Evolutionary conservation across 495 filamentous ascomycete species (phyloP).

Genomic region (Hypoxylon fuscum): DNA sequence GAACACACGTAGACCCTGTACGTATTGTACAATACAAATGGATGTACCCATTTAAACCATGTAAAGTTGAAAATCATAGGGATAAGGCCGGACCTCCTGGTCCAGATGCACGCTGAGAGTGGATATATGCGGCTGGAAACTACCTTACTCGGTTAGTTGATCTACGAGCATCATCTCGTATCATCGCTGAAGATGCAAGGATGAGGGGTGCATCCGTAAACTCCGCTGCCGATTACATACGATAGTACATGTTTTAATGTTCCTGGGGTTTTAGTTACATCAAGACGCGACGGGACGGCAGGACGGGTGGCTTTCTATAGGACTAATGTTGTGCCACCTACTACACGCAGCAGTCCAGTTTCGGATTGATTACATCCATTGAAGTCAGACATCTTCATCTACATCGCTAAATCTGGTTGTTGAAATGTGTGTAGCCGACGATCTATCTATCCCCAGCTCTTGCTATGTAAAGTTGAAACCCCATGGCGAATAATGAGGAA

Average conservation of each 20-base stretch:
- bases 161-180: conserved; percentile 23
- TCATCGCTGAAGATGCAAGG: background rate
- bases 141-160: conserved; percentile 19
- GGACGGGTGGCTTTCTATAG: background rate
- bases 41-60: no score
- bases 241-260: no score
- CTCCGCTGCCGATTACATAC: no score
- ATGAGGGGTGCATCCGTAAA: background rate
- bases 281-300: background rate
- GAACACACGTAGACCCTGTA: conserved; percentile 18
- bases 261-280: no score
- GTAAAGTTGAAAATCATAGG: background rate
- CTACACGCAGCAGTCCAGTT: background rate
- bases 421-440: background rate
- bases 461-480: no score
- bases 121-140: conserved; percentile 22
- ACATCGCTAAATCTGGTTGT: no score
- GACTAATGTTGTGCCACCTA: conserved; percentile 1
- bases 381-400: no score
- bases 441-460: background rate
- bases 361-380: background rate
- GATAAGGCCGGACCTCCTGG: conserved; percentile 8
- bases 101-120: conserved; percentile 20
- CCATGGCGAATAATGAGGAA: no score
- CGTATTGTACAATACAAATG: background rate